These are phyloP conservation scores for Terfezia boudieri DNA, from an alignment of 495 filamentous ascomycete species.

Conservation along the genomic window DNA sequence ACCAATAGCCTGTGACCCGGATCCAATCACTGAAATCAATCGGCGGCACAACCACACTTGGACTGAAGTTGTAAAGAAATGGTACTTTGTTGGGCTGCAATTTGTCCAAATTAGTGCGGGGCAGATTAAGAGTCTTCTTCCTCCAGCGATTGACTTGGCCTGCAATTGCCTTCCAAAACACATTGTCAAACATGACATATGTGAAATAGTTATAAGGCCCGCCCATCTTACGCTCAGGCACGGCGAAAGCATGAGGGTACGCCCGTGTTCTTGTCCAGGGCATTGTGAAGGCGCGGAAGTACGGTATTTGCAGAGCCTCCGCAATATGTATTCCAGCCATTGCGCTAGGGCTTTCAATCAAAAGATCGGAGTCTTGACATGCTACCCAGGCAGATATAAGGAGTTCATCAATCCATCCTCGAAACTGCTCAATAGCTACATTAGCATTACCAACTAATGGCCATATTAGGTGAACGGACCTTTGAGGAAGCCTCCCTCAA, in stretches of 20 bases:
- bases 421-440: slow-evolving; percentile 28
- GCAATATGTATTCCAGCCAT: slow-evolving; percentile 98
- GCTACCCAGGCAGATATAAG: slow-evolving; percentile 63
- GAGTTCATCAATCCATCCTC: slow-evolving; percentile 81
- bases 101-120: slow-evolving; percentile 65
- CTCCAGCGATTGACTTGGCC: slow-evolving; percentile 88
- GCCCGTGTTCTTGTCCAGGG: slow-evolving; percentile 91
- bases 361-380: slow-evolving; percentile 68
- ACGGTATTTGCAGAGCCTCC: slow-evolving; percentile 82
- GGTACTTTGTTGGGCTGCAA: slow-evolving; percentile 91
- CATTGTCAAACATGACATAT: slow-evolving; percentile 89
- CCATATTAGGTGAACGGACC: slow-evolving; percentile 2
- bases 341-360: slow-evolving; percentile 89
- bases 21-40: slow-evolving; percentile 97
- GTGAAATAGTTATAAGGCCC: slow-evolving; percentile 87
- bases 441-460: not conserved
- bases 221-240: slow-evolving; percentile 80
- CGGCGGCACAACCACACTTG: slow-evolving; percentile 73
- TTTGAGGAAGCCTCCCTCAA: slow-evolving; percentile 66
- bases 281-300: slow-evolving; percentile 97
- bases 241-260: slow-evolving; percentile 95
- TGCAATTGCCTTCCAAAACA: slow-evolving; percentile 89
- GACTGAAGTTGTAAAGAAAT: slow-evolving; percentile 93
- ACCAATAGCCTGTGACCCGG: slow-evolving; percentile 93
- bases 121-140: slow-evolving; percentile 52